phyloP scores from a whole-genome alignment of 768 basidiomycete species.

The Lactarius evosmus region DNA sequence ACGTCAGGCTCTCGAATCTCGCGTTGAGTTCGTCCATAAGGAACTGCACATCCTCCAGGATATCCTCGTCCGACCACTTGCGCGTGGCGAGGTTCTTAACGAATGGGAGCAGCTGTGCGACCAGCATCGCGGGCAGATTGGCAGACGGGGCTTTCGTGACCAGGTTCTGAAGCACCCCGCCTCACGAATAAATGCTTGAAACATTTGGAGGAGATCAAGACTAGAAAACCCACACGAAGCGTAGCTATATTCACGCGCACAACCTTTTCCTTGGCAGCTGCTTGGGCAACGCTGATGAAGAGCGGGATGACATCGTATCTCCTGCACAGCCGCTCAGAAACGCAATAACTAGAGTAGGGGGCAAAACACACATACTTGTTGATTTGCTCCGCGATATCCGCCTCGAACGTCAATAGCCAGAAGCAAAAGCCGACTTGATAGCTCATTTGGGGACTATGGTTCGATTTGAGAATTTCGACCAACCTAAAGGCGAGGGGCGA shows the following conservation, averaged over 20 bases:
- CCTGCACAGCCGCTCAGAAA: conserved; percentile 41
- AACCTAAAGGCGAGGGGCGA: conserved; percentile 45
- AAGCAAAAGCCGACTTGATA: conserved; percentile 92
- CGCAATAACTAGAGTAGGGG: neutral
- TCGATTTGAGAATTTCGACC: conserved; percentile 76
- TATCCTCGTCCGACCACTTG: conserved; percentile 95
- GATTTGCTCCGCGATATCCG: conserved; percentile 77
- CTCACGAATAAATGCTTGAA: neutral
- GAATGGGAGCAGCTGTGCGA: conserved; percentile 81
- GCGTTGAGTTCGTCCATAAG: conserved; percentile 81
- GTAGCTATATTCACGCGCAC: conserved; percentile 91
- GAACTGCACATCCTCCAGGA: conserved; percentile 87
- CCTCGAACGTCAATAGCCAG: conserved; percentile 93
- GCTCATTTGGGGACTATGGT: conserved; percentile 87
- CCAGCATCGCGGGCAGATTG: conserved; percentile 93
- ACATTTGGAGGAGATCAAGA: neutral
- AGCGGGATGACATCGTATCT: conserved; percentile 87
- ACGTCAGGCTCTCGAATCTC: conserved; percentile 91
- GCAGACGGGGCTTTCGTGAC: conserved; percentile 80
- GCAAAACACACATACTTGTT: conserved; percentile 61
- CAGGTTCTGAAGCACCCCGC: conserved; percentile 59
- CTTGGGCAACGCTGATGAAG: conserved; percentile 78
- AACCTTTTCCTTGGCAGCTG: conserved; percentile 95
- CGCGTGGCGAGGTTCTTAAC: conserved; percentile 76
- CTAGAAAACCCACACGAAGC: conserved; percentile 57